phyloP scores from a whole-genome alignment of 805 yeast species.

The Scheffersomyces coipomensis region DNA sequence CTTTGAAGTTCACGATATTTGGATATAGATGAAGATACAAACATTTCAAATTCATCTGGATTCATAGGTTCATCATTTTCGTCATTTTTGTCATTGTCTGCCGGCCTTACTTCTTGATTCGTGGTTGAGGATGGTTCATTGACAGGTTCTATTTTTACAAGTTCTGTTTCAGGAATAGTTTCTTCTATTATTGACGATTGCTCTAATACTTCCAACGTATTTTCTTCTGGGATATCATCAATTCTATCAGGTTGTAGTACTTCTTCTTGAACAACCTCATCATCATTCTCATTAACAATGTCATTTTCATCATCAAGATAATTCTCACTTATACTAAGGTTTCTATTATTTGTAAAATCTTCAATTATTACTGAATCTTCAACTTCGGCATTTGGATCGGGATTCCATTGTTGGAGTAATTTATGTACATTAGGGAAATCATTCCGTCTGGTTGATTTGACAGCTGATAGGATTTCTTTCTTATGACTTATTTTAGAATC shows the following conservation, averaged over 20 bases:
- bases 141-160: background rate
- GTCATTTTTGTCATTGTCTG: no score
- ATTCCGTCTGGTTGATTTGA: background rate
- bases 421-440: slow-evolving; percentile 13
- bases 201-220: no score
- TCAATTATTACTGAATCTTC: background rate
- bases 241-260: no score
- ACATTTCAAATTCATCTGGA: slow-evolving; percentile 28
- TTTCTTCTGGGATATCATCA: no score
- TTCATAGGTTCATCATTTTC: slow-evolving; percentile 8
- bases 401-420: slow-evolving; percentile 3
- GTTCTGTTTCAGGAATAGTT: no score
- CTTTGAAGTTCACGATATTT: slow-evolving; percentile 29
- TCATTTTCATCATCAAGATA: background rate
- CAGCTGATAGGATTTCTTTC: background rate
- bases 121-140: background rate
- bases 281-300: slow-evolving; percentile 1
- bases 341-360: background rate
- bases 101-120: no score
- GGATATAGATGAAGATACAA: slow-evolving; percentile 30
- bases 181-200: no score
- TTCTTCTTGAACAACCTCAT: background rate
- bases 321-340: background rate
- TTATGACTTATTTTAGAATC: slow-evolving; percentile 6
- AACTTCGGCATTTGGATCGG: background rate